These are phyloP conservation scores for Plasmodiophora brassicae DNA, from an alignment of 208 protist species.

Conservation along the genomic window DNA sequence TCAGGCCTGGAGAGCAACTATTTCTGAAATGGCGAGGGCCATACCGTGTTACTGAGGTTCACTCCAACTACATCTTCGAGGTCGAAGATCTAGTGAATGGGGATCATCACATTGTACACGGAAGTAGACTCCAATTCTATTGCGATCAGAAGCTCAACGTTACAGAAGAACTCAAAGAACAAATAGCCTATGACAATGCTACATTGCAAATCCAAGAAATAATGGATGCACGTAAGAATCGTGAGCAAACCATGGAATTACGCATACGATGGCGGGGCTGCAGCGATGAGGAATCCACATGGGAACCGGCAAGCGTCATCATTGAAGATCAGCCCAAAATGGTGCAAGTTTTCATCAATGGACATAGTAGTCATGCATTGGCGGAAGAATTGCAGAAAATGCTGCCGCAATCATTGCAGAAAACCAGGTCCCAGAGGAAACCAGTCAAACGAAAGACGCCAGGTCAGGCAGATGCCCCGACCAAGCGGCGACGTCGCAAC, in stretches of 20 bases:
- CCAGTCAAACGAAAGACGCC: too few species aligned
- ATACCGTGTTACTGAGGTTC: background rate
- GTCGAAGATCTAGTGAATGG: background rate
- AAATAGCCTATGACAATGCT: background rate
- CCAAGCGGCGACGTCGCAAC: too few species aligned
- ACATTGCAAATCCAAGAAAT: background rate
- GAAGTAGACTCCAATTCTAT: background rate
- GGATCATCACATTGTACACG: background rate
- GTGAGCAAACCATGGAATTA: background rate
- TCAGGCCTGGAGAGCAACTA: background rate
- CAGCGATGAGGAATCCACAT: background rate
- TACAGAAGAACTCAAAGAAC: too few species aligned
- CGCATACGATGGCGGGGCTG: background rate
- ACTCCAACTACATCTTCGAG: background rate
- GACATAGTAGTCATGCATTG: too few species aligned
- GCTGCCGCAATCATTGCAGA: too few species aligned
- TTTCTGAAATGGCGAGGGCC: background rate
- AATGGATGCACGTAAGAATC: background rate
- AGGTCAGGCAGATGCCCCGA: too few species aligned
- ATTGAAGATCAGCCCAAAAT: too few species aligned
- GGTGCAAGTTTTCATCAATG: too few species aligned
- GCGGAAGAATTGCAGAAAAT: too few species aligned
- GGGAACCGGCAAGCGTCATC: too few species aligned
- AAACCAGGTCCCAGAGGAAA: too few species aligned
- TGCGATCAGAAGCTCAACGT: too few species aligned